These are phyloP conservation scores for Microascus cirrosus DNA, from an alignment of 2,329 filamentous ascomycete species.

Conservation along the genomic window DNA sequence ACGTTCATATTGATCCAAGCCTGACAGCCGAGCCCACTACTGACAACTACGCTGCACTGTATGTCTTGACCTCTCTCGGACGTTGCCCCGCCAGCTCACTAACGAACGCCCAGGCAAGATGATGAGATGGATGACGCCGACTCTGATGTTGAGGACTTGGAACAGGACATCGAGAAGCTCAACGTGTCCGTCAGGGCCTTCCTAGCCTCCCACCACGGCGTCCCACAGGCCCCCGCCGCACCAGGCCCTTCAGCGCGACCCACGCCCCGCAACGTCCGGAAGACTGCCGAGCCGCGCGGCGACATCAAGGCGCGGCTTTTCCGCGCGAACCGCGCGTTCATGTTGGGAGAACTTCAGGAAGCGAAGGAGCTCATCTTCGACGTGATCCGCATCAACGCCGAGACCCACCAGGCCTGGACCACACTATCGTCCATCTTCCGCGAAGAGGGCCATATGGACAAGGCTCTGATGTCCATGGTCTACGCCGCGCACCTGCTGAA, in stretches of 20 bases:
- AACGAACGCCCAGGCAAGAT: conserved; percentile 4
- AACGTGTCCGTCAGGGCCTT: conserved; percentile 30
- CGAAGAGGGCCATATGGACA: conserved; percentile 45
- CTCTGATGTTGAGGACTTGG: conserved; percentile 31
- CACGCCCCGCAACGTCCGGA: conserved; percentile 33
- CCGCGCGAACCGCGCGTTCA: conserved; percentile 56
- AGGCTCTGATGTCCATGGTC: conserved; percentile 47
- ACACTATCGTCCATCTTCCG: conserved; percentile 49
- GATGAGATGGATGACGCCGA: conserved; percentile 27
- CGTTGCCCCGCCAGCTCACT: background rate
- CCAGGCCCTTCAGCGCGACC: conserved; percentile 15
- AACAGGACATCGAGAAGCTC: conserved; percentile 29
- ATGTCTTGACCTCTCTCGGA: background rate
- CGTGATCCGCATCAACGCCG: conserved; percentile 57
- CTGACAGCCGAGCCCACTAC: background rate
- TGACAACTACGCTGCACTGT: background rate
- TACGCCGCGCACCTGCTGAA: conserved; percentile 54
- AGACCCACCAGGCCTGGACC: conserved; percentile 55
- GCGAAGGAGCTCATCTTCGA: conserved; percentile 49
- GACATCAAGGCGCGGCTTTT: conserved; percentile 60
- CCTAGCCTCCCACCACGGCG: conserved; percentile 23
- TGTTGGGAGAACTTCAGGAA: conserved; percentile 47
- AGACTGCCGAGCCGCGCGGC: conserved; percentile 55
- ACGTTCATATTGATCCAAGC: background rate
- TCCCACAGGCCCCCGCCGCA: conserved; percentile 9